Base-by-base conservation (phyloP, 2,329 filamentous ascomycete species). In the Verticillium klebahnii region DNA sequence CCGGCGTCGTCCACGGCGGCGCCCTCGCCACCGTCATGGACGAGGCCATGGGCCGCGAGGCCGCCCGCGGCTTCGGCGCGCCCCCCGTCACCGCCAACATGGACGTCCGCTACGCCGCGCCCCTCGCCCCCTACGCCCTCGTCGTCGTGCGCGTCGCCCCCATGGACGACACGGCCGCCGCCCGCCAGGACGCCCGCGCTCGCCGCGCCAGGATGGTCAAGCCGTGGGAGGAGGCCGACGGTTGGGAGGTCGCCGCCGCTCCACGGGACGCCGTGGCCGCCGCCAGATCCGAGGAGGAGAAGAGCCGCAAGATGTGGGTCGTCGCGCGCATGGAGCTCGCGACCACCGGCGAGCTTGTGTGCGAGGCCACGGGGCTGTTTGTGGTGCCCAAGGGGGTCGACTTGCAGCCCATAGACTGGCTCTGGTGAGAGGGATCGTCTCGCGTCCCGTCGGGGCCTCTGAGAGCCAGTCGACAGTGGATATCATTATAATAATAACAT, bases 11-110 rank as follows among this genome's bases (percentile, higher is more conserved):
- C 7, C 77, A 78, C 62, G 75, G 75, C 8, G 76, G 77, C 19
- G 67, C 78, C 62, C 67, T 71, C 15, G 70, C 72, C 55, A 68
- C 76, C 15, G 62, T 78, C 61, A 64, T 75, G 54, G 77, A 78
- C 58, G 77, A 78, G 70, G 67, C 71, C 23, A 74, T 76, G 69
- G 73, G 74, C 12, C 62, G 64, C 39, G 56, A 64, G 39, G 64
- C 64, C 19, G 59, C 59, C 15, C 57, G 56, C 59, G 45, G 9
- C 54, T 31, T 31, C 25, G 17, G 31, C 25, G 54, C 25, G 14
- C 25, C 17, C 25, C 54, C 54, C 25, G 25, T 34, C 54, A 56
- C 54, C 5, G 54, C 54, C 54, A 31, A 32, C 25, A 15, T 56
- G 34, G 15, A 31, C 9, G 25, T 65, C 25, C 58, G 64, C 34